Evolutionary conservation across 495 filamentous ascomycete genomes (phyloP), one percentile per base, ranked within the genome.

Genomic region (Penicilliopsis zonata): DNA sequence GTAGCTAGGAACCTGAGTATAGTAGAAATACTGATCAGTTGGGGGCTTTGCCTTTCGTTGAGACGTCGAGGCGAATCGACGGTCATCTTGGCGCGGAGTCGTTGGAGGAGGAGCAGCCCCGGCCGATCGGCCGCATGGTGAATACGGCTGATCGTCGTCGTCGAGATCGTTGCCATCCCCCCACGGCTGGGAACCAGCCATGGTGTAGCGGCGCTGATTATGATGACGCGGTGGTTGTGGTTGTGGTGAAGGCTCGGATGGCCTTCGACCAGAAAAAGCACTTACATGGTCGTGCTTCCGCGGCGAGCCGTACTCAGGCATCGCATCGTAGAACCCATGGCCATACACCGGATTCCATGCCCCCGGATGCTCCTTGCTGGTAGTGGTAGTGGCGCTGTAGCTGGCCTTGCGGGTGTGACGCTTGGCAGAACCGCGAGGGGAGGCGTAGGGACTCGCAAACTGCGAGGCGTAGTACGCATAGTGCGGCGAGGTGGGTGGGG

Each of bases 241-340:
- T n/a, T n/a, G n/a, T n/a, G n/a, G 49, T 42, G 47, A 38, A 47
- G 21, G 30, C 42, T 52, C 32, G 35, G 32, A 41, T 35, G 46
- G 41, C 24, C 45, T 43, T 45, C 52, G 50, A 55, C 53, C 54
- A 57, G 56, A 62, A 57, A 47, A 57, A 59, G 62, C 65, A 72
- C 67, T 72, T 69, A 72, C 67, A 70, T 61, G 54, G 48, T 69
- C 65, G 65, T 69, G 59, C 61, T 69, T 61, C 51, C 55, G 54
- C 40, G 65, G 60, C 37, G 60, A 53, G 47, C 51, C 50, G 52
- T 64, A 63, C 34, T 69, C 60, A 36, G 65, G 66, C 42, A 53
- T 52, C 23, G 59, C 38, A 26, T 63, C 57, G 45, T 69, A 66
- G 48, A 55, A 60, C 20, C 42, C 32, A 15, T 46, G 45, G 26